A percentile compares a stretch with the other conserved stretches of the same genome.
phyloP scores from a whole-genome alignment of 306 rosid genomes.

The Lathyrus oleraceus region DNA sequence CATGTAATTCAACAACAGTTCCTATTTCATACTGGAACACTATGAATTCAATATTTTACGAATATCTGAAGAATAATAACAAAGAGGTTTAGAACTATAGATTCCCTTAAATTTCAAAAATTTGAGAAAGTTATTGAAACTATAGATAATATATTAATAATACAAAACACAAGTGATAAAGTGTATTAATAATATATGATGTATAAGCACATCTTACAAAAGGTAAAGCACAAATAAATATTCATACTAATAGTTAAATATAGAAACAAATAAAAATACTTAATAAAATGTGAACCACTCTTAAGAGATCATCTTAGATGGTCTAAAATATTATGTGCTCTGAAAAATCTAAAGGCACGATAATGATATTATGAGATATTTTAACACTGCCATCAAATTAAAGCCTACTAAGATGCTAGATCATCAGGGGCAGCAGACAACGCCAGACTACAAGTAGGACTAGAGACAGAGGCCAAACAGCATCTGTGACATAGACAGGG shows the following conservation, averaged over 20 bases:
- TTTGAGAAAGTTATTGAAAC: conserved; percentile 4
- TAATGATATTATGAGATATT: conserved; percentile 1
- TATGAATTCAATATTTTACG: conserved; percentile 9
- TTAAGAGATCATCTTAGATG: neutral
- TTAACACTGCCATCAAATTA: neutral
- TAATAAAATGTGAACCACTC: neutral
- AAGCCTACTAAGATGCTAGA: conserved; percentile 1
- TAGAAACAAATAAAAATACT: neutral
- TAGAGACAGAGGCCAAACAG: conserved; percentile 9
- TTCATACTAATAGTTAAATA: neutral
- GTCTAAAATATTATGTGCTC: neutral
- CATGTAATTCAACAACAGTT: conserved; percentile 18
- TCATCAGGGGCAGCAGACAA: neutral
- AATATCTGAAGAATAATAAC: conserved; percentile 10
- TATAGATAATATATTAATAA: neutral
- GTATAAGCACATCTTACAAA: neutral
- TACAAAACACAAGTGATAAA: neutral
- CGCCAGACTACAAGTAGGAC: neutral
- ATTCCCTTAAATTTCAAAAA: conserved; percentile 12
- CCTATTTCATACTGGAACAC: neutral
- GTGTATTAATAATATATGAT: conserved; percentile 16
- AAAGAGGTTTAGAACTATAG: neutral
- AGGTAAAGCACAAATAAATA: neutral
- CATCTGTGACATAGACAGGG: neutral
- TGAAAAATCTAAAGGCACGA: neutral